Evolutionary conservation across 2,329 filamentous ascomycete genomes (phyloP).

Genomic region (Cucurbitaria berberidis): DNA sequence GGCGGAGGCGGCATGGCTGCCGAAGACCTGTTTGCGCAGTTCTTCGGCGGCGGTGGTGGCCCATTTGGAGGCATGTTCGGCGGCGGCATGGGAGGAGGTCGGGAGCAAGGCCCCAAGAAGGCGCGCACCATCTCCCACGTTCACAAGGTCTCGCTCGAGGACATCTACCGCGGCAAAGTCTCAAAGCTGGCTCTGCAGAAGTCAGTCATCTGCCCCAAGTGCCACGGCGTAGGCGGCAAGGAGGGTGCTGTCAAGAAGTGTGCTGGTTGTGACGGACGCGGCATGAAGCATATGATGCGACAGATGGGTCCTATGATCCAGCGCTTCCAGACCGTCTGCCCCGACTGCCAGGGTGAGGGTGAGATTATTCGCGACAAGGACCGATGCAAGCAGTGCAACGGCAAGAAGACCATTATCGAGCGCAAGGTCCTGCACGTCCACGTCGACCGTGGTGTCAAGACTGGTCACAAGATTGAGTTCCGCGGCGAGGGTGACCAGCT

Average conservation of each 20-base stretch:
- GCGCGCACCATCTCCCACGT: slow-evolving; percentile 97
- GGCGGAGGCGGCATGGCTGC: slow-evolving; percentile 87
- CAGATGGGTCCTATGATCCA: slow-evolving; percentile 99
- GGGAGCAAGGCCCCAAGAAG: slow-evolving; percentile 82
- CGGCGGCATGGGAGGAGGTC: slow-evolving; percentile 70
- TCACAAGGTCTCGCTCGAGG: slow-evolving; percentile 96
- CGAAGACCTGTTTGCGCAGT: slow-evolving; percentile 95
- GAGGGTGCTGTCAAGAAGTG: slow-evolving; percentile 97
- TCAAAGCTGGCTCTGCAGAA: slow-evolving; percentile 97
- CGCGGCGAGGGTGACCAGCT: slow-evolving; percentile 95
- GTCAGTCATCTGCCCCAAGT: slow-evolving; percentile 95
- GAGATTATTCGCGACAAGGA: slow-evolving; percentile 97
- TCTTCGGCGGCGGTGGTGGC: slow-evolving; percentile 77
- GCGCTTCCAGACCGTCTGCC: slow-evolving; percentile 98
- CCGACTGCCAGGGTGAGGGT: slow-evolving; percentile 96
- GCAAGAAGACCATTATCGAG: slow-evolving; percentile 98
- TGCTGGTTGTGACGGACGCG: slow-evolving; percentile 85
- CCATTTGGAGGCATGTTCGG: slow-evolving; percentile 68
- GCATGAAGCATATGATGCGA: slow-evolving; percentile 99
- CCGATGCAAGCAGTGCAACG: slow-evolving; percentile 92
- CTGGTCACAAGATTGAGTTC: slow-evolving; percentile 96
- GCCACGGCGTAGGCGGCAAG: slow-evolving; percentile 92
- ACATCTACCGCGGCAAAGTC: slow-evolving; percentile 97
- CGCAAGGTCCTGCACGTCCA: slow-evolving; percentile 98
- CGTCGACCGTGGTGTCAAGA: slow-evolving; percentile 92